phyloP scores from a whole-genome alignment of 177 flowering plant genomes.

The Vitis hybrid region DNA sequence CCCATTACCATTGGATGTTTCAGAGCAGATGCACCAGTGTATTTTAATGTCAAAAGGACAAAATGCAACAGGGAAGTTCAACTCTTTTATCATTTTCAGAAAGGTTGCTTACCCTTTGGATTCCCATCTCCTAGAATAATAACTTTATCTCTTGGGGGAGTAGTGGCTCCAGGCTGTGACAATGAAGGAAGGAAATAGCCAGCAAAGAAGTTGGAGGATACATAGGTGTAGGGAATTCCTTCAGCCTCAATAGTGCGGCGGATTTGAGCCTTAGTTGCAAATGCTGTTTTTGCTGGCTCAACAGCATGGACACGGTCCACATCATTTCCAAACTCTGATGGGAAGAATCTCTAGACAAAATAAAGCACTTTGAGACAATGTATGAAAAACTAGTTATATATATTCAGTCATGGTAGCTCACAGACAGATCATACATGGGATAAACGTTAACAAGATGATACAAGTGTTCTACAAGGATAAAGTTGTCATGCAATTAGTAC shows the following conservation, averaged over 20 bases:
- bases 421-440: too few relatives aligned
- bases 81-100: not conserved
- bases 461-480: too few relatives aligned
- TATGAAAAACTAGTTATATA: too few relatives aligned
- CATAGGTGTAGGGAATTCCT: not conserved
- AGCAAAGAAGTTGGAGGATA: not conserved
- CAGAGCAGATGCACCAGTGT: not conserved
- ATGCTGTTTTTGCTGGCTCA: not conserved
- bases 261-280: not conserved
- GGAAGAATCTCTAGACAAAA: conserved; percentile 4
- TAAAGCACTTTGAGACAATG: too few relatives aligned
- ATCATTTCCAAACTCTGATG: not conserved
- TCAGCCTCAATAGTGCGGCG: not conserved
- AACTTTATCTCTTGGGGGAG: not conserved
- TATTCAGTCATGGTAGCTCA: too few relatives aligned
- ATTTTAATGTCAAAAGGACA: not conserved
- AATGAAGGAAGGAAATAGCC: not conserved
- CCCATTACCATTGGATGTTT: too few relatives aligned
- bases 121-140: not conserved
- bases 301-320: not conserved
- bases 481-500: too few relatives aligned
- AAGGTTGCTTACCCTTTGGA: not conserved
- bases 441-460: too few relatives aligned
- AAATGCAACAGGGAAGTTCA: not conserved
- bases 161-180: not conserved